phyloP scores from a whole-genome alignment of 139 green algal genomes.

The Chlamydomonas eustigma region DNA sequence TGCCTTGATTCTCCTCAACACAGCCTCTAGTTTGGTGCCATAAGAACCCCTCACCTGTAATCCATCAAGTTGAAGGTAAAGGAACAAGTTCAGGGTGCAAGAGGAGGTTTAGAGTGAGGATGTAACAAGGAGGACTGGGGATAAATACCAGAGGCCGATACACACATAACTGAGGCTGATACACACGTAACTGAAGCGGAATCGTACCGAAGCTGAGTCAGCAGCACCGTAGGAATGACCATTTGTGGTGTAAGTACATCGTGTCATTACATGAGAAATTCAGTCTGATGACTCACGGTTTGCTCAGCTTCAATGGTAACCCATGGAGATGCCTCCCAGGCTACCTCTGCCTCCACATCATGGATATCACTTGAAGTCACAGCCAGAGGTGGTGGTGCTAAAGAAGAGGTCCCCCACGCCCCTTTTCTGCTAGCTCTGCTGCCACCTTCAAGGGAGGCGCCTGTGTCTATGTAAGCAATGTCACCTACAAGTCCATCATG shows the following conservation, averaged over 20 bases:
- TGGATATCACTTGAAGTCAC: background rate
- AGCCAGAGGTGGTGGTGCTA: background rate
- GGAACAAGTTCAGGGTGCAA: too few species aligned
- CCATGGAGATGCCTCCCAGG: background rate
- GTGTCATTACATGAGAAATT: too few species aligned
- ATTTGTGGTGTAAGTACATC: too few species aligned
- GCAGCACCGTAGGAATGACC: too few species aligned
- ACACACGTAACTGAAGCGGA: too few species aligned
- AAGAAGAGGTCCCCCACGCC: too few species aligned
- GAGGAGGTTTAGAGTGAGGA: too few species aligned
- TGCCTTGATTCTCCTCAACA: conserved; percentile 61
- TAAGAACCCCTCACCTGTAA: conserved; percentile 63
- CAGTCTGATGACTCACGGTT: background rate
- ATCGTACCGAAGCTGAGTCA: too few species aligned
- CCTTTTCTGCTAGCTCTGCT: background rate
- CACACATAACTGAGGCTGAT: too few species aligned
- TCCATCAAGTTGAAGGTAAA: background rate
- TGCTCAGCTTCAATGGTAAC: background rate
- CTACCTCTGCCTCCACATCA: background rate
- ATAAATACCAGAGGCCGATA: too few species aligned
- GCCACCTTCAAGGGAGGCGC: background rate
- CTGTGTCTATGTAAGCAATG: background rate
- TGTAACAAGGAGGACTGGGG: too few species aligned
- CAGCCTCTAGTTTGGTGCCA: conserved; percentile 80
- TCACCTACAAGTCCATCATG: background rate